phyloP scores from a whole-genome alignment of 2,329 filamentous ascomycete species.

The Aspergillus caelatus region DNA sequence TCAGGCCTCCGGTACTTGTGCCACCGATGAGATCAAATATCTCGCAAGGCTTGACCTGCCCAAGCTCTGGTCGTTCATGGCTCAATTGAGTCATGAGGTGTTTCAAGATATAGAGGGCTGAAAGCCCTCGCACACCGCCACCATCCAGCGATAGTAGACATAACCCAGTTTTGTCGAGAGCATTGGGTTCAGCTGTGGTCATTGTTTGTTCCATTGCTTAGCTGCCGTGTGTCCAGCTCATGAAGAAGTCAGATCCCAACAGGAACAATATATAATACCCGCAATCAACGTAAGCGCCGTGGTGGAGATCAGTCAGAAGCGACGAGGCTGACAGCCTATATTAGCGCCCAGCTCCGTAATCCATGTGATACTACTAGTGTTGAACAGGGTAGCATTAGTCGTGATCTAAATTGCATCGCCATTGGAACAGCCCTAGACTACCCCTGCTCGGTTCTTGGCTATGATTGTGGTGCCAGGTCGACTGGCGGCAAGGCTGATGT shows the following conservation, averaged over 20 bases:
- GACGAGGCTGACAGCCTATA: not conserved
- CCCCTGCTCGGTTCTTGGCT: not conserved
- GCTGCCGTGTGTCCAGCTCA: too few species aligned
- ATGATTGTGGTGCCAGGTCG: not conserved
- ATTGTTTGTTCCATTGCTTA: not conserved
- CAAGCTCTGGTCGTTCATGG: constrained; percentile 20
- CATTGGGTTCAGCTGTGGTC: not conserved
- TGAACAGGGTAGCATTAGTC: not conserved
- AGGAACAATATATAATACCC: not conserved
- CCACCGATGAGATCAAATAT: constrained; percentile 45
- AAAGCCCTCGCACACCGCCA: constrained; percentile 43
- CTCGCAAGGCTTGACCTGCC: constrained; percentile 33
- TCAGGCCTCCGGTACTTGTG: constrained; percentile 37
- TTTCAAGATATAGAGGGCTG: constrained; percentile 36
- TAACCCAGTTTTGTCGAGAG: not conserved
- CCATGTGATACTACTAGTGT: not conserved
- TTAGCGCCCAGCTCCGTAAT: not conserved
- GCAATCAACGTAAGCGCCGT: not conserved
- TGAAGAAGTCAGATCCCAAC: not conserved
- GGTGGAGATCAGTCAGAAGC: not conserved
- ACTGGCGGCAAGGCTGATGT: not conserved
- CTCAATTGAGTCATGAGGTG: constrained; percentile 30
- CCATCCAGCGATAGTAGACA: constrained; percentile 29
- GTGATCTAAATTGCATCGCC: not conserved
- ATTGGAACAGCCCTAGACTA: not conserved